These are phyloP conservation scores for Vachellia pachyceras DNA, from an alignment of 306 rosid genomes.

Conservation along the genomic window DNA sequence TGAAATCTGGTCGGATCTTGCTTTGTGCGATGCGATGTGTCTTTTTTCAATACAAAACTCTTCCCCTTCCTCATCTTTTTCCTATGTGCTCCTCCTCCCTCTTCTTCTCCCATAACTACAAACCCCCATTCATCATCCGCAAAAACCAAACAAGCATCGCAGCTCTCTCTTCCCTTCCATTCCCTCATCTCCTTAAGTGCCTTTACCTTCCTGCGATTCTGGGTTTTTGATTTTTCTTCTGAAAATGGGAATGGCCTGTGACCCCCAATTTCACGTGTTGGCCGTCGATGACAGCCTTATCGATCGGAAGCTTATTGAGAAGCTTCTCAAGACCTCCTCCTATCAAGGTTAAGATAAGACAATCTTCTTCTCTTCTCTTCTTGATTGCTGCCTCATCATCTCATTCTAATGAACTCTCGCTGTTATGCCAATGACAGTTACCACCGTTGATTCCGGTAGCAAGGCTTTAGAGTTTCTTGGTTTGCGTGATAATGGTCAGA, in stretches of 20 bases:
- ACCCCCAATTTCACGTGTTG: slow-evolving; percentile 86
- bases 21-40: slow-evolving; percentile 84
- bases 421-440: slow-evolving; percentile 63
- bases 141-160: background rate
- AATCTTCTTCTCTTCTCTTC: slow-evolving; percentile 17
- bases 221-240: slow-evolving; percentile 31
- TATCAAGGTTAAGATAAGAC: slow-evolving; percentile 66
- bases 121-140: background rate
- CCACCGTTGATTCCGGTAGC: slow-evolving; percentile 95
- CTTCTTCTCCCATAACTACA: slow-evolving; percentile 7
- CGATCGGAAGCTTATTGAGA: slow-evolving; percentile 86
- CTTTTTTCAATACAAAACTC: slow-evolving; percentile 60
- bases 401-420: slow-evolving; percentile 1
- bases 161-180: no score
- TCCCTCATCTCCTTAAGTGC: background rate
- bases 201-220: background rate
- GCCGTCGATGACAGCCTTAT: slow-evolving; percentile 93
- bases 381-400: slow-evolving; percentile 1
- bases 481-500: slow-evolving; percentile 58
- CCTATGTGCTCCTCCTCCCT: slow-evolving; percentile 29
- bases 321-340: slow-evolving; percentile 80
- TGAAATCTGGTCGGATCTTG: slow-evolving; percentile 99
- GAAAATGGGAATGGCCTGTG: slow-evolving; percentile 78
- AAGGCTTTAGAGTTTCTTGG: slow-evolving; percentile 95
- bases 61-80: background rate